Conservation (phyloP, 768 basidiomycete genomes). For the Porphyrellus cyaneotinctus region DNA sequence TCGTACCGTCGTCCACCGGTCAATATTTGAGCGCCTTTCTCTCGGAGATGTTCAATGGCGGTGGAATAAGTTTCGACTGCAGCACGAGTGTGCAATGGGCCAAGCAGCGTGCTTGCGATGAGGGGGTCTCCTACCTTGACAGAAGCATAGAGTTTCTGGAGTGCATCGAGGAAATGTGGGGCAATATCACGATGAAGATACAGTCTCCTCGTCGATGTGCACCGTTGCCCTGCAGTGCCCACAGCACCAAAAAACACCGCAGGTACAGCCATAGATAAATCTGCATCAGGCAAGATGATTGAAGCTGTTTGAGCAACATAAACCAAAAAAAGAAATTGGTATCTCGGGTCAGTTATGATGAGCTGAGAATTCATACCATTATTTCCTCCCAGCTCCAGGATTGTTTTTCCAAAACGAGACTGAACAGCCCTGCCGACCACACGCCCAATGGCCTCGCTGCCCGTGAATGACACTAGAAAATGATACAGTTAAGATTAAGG, state of each 20-base stretch:
- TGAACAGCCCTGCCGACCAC: slow-evolving; percentile 86
- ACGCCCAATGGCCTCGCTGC: slow-evolving; percentile 83
- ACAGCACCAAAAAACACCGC: slow-evolving; percentile 93
- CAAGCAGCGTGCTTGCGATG: slow-evolving; percentile 65
- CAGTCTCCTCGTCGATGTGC: slow-evolving; percentile 89
- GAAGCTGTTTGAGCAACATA: slow-evolving; percentile 52
- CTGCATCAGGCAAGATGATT: slow-evolving; percentile 91
- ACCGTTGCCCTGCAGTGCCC: slow-evolving; percentile 71
- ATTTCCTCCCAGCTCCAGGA: slow-evolving; percentile 93
- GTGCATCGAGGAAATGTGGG: slow-evolving; percentile 65
- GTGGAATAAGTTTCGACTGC: slow-evolving; percentile 64
- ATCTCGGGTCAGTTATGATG: slow-evolving; percentile 19
- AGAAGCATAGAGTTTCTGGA: slow-evolving; percentile 68
- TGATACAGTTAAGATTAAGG: not conserved
- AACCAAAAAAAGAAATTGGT: slow-evolving; percentile 16
- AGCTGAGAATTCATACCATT: slow-evolving; percentile 57
- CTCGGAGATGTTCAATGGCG: slow-evolving; percentile 58
- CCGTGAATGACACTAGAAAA: slow-evolving; percentile 84
- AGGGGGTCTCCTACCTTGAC: slow-evolving; percentile 86
- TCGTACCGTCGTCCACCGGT: slow-evolving; percentile 62
- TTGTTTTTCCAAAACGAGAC: slow-evolving; percentile 82
- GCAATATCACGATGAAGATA: slow-evolving; percentile 85
- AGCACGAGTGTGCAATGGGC: slow-evolving; percentile 74
- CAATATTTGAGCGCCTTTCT: slow-evolving; percentile 71
- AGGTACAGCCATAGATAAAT: slow-evolving; percentile 83